Evolutionary conservation across 768 basidiomycete genomes (phyloP), one percentile per base, ranked within the genome.

Genomic region (Tulasnella sp.): DNA sequence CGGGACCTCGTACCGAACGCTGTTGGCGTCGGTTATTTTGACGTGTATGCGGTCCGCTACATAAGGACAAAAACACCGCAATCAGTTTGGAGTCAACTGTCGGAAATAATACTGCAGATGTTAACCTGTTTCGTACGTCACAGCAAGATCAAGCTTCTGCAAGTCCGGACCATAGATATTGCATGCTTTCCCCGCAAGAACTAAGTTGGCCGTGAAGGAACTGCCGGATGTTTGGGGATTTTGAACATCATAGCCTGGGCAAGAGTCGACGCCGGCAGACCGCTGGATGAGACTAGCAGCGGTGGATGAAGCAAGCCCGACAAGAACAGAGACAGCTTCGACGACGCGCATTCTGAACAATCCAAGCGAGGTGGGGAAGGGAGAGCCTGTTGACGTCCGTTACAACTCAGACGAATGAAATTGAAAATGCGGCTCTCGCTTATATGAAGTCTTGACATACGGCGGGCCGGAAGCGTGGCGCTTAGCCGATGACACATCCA

Each of bases 11-110:
- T 65, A 72, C 59, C 71, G 70, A 41, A 66, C 46, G 42, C 67
- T 46, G 10, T 60, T 66, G n/a, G 64, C 59, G 57, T 72, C 71
- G 61, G 66, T 69, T 59, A 72, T 68, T 60, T 72, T 69, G 12
- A 72, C 69, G 51, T 70, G 69, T 15, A 72, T 68, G 12, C 71
- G 62, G 38, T 51, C 46, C 10, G 49, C 62, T 62, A 34, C 27
- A n/a, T 22, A 10, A 25, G 10, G 42, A 43, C 43, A 27, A 30
- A 11, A 38, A 38, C 7, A 38, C 34, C 7, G 21, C 11, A n/a
- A 7, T 22, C 46, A 48, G 27, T 48, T 29, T 22, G n/a, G 5
- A 5, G 11, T 48, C 11, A n/a, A 22, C 5, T 29, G n/a, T 5
- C 5, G 46, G n/a, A 48, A 29, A 48, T 11, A 48, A 48, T 48